Evolutionary conservation across 371 early-diverging fungal species (phyloP).

Genomic region (Dichotomocladium elegans): DNA sequence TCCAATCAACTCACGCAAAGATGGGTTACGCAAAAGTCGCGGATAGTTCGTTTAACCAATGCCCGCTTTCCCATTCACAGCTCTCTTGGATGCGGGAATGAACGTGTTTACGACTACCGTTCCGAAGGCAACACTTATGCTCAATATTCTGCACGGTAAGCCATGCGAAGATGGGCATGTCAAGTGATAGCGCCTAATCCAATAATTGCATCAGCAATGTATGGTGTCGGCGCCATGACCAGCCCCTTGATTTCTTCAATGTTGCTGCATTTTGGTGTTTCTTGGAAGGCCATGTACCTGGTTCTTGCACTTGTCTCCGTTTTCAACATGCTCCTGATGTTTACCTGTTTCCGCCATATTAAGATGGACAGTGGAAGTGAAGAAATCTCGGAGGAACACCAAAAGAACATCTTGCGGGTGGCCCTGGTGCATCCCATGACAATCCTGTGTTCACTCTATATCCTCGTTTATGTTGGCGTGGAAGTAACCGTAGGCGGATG

Average conservation of each 20-base stretch:
- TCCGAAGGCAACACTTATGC: constrained; percentile 25
- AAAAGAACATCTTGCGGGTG: constrained; percentile 6
- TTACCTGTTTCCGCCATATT: too few relatives aligned
- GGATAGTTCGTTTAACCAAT: background rate
- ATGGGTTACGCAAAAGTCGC: background rate
- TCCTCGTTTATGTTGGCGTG: constrained; percentile 29
- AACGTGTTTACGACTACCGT: constrained; percentile 24
- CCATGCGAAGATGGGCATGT: background rate
- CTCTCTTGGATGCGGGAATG: constrained; percentile 26
- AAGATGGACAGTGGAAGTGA: too few relatives aligned
- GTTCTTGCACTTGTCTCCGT: constrained; percentile 11
- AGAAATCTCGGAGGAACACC: too few relatives aligned
- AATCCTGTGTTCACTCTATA: constrained; percentile 16
- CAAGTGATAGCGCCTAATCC: background rate
- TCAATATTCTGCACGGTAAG: constrained; percentile 34
- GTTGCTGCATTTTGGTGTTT: constrained; percentile 12
- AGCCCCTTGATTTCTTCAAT: constrained; percentile 16
- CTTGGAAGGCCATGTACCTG: constrained; percentile 21
- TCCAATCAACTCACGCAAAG: background rate
- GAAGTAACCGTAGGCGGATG: constrained; percentile 31
- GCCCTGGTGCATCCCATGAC: constrained; percentile 24
- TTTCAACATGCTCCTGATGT: constrained; percentile 11
- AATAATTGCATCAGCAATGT: constrained; percentile 6
- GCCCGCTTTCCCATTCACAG: too few relatives aligned
- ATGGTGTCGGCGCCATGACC: constrained; percentile 28